Conservation (phyloP, 495 filamentous ascomycete species). For the Lentithecium fluviatile region DNA sequence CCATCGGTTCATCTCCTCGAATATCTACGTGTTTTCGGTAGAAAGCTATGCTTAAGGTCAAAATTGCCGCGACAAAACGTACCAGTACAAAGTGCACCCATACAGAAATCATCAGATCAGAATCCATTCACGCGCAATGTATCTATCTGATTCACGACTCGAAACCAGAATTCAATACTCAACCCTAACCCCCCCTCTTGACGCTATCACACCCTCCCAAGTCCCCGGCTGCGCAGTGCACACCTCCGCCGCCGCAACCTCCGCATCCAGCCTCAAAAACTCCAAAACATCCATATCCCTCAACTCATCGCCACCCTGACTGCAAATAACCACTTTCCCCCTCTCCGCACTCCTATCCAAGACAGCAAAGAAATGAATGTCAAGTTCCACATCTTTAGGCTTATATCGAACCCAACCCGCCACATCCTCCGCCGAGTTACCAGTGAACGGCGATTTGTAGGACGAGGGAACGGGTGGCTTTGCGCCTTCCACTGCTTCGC, state of each 20-base stretch:
- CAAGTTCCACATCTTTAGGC: not conserved
- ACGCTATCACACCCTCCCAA: not conserved
- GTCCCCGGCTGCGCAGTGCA: not conserved
- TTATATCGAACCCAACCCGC: not conserved
- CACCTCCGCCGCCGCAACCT: not conserved
- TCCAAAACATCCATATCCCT: conserved; percentile 1
- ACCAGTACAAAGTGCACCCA: too few species aligned
- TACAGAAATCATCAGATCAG: too few species aligned
- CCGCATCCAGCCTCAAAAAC: not conserved
- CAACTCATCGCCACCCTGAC: not conserved
- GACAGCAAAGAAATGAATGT: conserved; percentile 6
- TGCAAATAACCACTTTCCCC: conserved; percentile 1
- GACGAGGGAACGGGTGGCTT: conserved; percentile 6
- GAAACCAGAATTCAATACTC: not conserved
- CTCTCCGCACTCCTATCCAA: conserved; percentile 3
- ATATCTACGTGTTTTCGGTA: too few species aligned
- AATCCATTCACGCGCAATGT: too few species aligned
- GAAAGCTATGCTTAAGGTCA: too few species aligned
- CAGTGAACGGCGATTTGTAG: conserved; percentile 7
- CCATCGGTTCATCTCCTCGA: too few species aligned
- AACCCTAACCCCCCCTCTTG: not conserved
- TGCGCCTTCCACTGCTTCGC: not conserved
- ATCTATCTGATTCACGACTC: too few species aligned
- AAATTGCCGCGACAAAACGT: too few species aligned
- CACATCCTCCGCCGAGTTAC: not conserved